Base-by-base conservation (phyloP, 352 stramenopile genomes). In the Albugo candida region DNA sequence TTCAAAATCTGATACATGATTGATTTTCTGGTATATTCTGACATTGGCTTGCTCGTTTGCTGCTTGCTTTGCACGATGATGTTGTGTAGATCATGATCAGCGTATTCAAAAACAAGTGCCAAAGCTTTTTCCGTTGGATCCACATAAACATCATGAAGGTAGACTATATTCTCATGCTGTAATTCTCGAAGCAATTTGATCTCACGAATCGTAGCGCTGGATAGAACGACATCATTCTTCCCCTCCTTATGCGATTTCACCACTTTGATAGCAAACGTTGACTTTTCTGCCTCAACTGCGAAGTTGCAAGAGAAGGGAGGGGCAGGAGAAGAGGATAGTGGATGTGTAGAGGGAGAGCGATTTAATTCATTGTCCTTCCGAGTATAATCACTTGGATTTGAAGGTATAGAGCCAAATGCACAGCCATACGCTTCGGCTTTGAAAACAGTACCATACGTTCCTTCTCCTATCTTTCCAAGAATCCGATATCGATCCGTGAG, bases 1-100 rank as follows among this genome's bases (percentile, higher is more conserved):
- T 93, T 93, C 46, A 93, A 63, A 41, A 94, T 89, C 58, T 92
- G 82, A 61, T 84, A 91, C 70, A 94, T 85, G 49, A 96, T 75
- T 46, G 82, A 92, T 61, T 93, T 94, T 50, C 87, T 83, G 35
- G 92, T 89, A 56, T 91, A 93, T 54, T 94, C 74, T 24, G 81
- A 83, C 27, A 96, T 57, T 42, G 72, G 77, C 51, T 88, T 92
- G 24, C 24, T 31, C 24, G 24, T 31, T 31, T 31, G 24, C 58
- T 86, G 71, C 41, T 85, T 85, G 53, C 70, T 89, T 56, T 86
- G 76, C 19, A 83, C 60, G 48, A 93, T 86, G 41, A 93, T 91
- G 48, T 93, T 78, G 56, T 87, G 72, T 45, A 93, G 54, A 36
- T 93, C 81, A 56, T 93, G 80, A 58, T 93, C 79, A 0, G 74